Evolutionary conservation across 345 rosid genomes (phyloP).

Genomic region (Nephelium lappaceum): DNA sequence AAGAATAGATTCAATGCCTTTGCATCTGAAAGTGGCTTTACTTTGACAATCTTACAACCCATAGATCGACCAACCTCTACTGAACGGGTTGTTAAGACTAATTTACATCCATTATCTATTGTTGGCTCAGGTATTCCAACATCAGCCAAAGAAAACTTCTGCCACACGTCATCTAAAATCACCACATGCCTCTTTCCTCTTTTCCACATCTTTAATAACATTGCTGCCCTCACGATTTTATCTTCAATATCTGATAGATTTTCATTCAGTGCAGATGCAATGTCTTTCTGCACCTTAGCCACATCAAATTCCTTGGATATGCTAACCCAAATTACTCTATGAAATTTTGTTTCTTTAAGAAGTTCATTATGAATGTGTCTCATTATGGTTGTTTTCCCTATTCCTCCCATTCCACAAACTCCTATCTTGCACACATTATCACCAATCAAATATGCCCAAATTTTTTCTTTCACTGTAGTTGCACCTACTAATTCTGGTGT

Average conservation of each 20-base stretch:
- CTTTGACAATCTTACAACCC: not conserved
- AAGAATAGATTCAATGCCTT: not conserved
- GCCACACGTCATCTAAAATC: not conserved
- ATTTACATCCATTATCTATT: not conserved
- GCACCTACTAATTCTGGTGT: not conserved
- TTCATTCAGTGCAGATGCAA: not conserved
- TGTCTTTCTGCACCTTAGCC: slow-evolving; percentile 6
- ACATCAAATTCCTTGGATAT: not conserved
- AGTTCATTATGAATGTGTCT: not conserved
- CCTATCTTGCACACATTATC: not conserved
- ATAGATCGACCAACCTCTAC: not conserved
- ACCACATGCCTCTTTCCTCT: slow-evolving; percentile 11
- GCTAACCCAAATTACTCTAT: not conserved
- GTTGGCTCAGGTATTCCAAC: not conserved
- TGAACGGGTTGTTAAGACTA: not conserved
- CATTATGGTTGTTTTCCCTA: not conserved
- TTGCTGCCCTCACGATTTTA: not conserved
- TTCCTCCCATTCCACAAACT: not conserved
- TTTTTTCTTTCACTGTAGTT: not conserved
- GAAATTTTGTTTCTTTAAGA: not conserved
- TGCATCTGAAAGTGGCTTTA: not conserved
- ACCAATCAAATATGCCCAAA: not conserved
- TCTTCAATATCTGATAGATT: not conserved
- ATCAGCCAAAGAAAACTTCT: not conserved
- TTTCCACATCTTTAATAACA: not conserved